phyloP scores from a whole-genome alignment of 345 rosid genomes.

The Syzygium grande region DNA sequence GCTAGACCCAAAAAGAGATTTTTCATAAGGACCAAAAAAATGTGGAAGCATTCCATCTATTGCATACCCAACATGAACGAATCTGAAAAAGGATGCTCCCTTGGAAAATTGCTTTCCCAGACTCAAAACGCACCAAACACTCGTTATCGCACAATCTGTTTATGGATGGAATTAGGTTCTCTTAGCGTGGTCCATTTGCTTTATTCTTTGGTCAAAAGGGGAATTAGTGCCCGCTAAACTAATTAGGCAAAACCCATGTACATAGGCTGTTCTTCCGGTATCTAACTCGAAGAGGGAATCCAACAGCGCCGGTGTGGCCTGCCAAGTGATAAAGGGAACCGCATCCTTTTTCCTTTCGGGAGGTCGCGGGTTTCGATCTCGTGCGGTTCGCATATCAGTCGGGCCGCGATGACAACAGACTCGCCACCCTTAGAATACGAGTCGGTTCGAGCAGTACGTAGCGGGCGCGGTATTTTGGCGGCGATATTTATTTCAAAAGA shows the following conservation, averaged over 20 bases:
- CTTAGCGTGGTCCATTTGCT: background rate
- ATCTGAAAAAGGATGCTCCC: background rate
- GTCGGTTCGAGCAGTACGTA: background rate
- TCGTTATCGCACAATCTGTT: background rate
- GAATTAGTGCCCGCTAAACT: background rate
- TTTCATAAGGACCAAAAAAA: background rate
- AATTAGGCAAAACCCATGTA: background rate
- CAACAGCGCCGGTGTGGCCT: background rate
- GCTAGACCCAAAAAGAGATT: background rate
- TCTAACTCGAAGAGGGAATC: background rate
- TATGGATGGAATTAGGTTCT: background rate
- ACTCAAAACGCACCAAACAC: background rate
- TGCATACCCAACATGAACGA: background rate
- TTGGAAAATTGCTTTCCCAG: background rate
- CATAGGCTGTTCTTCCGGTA: background rate
- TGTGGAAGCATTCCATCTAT: background rate
- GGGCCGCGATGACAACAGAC: rapidly evolving
- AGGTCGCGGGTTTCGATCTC: rapidly evolving
- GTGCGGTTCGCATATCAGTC: rapidly evolving
- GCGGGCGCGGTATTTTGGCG: rapidly evolving
- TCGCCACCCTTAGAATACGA: background rate
- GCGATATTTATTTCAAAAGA: background rate
- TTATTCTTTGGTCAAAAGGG: background rate
- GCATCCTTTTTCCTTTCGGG: background rate
- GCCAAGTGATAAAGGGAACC: too few species aligned